Conservation (phyloP, 768 basidiomycete species). For the Trametes cingulata region DNA sequence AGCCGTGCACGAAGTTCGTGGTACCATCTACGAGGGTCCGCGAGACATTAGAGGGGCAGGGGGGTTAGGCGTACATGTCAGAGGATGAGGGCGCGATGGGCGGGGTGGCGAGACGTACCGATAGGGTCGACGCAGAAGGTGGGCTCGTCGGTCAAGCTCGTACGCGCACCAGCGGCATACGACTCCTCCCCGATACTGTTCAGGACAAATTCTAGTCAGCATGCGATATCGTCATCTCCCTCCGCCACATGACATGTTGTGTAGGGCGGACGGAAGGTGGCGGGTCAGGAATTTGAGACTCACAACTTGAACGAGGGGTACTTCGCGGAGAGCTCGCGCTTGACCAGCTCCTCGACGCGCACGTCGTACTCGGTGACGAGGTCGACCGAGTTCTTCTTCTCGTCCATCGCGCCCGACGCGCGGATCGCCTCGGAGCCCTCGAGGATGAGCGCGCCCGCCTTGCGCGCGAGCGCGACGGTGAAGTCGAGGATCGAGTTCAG, state of each 20-base stretch:
- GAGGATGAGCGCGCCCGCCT: slow-evolving; percentile 74
- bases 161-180: slow-evolving; percentile 71
- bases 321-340: slow-evolving; percentile 56
- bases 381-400: slow-evolving; percentile 95
- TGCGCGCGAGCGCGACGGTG: slow-evolving; percentile 66
- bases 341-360: slow-evolving; percentile 84
- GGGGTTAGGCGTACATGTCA: neutral
- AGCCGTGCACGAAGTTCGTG: slow-evolving; percentile 85
- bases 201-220: neutral
- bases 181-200: slow-evolving; percentile 92
- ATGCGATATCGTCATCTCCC: neutral
- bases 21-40: slow-evolving; percentile 62
- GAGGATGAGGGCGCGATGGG: neutral
- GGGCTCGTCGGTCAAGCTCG: slow-evolving; percentile 78
- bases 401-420: slow-evolving; percentile 54
- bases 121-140: slow-evolving; percentile 98
- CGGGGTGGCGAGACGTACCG: slow-evolving; percentile 44
- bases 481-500: slow-evolving; percentile 67
- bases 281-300: slow-evolving; percentile 36
- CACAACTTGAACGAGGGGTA: slow-evolving; percentile 87
- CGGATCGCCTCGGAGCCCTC: slow-evolving; percentile 77
- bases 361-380: slow-evolving; percentile 95
- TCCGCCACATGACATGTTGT: too few species aligned
- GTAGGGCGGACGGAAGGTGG: too few species aligned
- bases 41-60: neutral